These are phyloP conservation scores for Pythium aristosporum DNA, from an alignment of 352 stramenopile species.

Conservation along the genomic window DNA sequence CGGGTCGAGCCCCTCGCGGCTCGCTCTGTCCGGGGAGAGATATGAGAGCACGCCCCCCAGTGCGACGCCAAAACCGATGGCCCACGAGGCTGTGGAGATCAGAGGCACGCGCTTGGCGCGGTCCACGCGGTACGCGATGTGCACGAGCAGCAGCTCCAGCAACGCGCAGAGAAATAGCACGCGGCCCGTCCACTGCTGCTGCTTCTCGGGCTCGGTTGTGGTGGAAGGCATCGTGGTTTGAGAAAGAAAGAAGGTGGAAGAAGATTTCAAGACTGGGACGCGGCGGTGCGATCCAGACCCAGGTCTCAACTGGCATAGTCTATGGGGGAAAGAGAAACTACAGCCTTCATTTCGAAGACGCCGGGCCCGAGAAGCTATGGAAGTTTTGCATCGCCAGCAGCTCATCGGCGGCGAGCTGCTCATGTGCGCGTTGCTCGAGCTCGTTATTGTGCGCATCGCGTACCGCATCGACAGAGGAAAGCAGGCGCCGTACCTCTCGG, in stretches of 20 bases:
- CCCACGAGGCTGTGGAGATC: conserved; percentile 15
- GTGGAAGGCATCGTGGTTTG: neutral
- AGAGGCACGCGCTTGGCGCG: conserved; percentile 9
- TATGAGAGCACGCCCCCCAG: conserved; percentile 2
- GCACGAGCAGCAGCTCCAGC: conserved; percentile 16
- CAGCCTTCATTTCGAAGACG: neutral
- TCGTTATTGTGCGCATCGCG: conserved; percentile 53
- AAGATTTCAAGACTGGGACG: neutral
- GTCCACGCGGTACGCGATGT: conserved; percentile 18
- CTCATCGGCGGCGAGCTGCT: conserved; percentile 49
- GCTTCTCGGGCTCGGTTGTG: conserved; percentile 1
- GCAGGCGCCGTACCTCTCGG: conserved; percentile 39
- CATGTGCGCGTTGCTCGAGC: conserved; percentile 43
- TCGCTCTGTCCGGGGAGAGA: neutral
- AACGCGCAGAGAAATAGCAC: conserved; percentile 20
- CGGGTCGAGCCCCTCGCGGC: conserved; percentile 5
- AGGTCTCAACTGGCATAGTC: neutral
- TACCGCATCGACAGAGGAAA: conserved; percentile 51
- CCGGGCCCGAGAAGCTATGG: neutral
- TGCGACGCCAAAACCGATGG: conserved; percentile 11
- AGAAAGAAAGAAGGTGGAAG: neutral
- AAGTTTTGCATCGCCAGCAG: conserved; percentile 26
- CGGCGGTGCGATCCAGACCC: neutral
- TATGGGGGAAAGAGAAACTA: neutral
- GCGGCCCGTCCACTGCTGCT: conserved; percentile 20